Evolutionary conservation across 345 rosid species (phyloP), one percentile per base, ranked within the genome.

Genomic region (Hirschfeldia incana): DNA sequence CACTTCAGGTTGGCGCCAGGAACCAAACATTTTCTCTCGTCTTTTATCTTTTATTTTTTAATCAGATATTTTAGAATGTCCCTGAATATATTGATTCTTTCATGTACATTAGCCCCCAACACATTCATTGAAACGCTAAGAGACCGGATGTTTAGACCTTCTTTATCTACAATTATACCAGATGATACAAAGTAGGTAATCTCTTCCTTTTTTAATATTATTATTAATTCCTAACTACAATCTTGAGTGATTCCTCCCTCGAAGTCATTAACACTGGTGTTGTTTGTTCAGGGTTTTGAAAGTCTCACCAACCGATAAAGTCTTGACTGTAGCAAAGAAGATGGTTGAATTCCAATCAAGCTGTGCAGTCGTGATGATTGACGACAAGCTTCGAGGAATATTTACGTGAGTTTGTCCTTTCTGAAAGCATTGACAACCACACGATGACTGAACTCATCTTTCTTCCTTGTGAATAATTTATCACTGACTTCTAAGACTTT

Each of bases 121-220:
- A 88, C 97, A 4, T 92, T 90, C 76, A 86, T 93, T 57, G 97
- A 93, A 88, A 89, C 97, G n/a, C 87, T 96, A 71, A 83, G 95
- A 81, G 99, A 96, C 75, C 86, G 84, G 78, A 89, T 96, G 97
- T 96, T 96, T 87, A 89, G 72, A 86, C 99, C 99, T 34, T 90
- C 99, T 39, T 77, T 96, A 66, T 89, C 95, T 32, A 96, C 97
- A 4, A 85, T 93, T 75, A 84, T 93, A 53, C 82, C 95, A 8
- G 99, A 93, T 82, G 88, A 90, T 88, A 63, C 97, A 93, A 96
- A 92, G 99, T 96, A 96, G 92, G 97, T 90, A 90, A 93, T 96
- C 85, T 78, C 82, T 88, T 83, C 44, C 73, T 80, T 81, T 81
- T 81, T 76, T 30, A 29, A 2, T 29, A 29, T 3, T 29, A 29